phyloP scores from a whole-genome alignment of 306 rosid species.

The Cercis canadensis region DNA sequence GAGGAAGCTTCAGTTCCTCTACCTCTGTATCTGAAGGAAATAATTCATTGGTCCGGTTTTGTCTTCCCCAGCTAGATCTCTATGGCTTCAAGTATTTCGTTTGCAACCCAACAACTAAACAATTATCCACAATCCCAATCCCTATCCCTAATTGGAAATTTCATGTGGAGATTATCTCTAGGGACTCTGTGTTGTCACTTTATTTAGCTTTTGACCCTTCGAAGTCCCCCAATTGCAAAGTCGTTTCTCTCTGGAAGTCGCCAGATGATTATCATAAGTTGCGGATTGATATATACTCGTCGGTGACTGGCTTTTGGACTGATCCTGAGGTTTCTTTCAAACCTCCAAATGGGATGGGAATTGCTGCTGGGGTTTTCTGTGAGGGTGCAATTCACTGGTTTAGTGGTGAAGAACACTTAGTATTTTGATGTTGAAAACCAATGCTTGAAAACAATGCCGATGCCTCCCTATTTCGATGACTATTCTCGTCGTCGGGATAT shows the following conservation, averaged over 20 bases:
- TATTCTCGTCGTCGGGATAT: not conserved
- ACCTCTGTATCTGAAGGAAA: no score
- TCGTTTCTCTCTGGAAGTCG: not conserved
- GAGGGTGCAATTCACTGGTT: not conserved
- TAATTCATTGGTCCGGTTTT: no score
- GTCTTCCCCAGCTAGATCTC: no score
- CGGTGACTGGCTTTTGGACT: not conserved
- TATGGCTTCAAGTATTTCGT: not conserved
- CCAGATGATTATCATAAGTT: not conserved
- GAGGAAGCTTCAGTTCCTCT: no score
- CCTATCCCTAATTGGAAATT: not conserved
- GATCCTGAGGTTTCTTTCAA: not conserved
- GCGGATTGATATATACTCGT: not conserved
- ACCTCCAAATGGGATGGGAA: not conserved
- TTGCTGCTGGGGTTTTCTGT: not conserved
- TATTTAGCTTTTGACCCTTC: not conserved
- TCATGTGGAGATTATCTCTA: not conserved
- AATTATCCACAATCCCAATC: not conserved
- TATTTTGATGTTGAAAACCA: not conserved
- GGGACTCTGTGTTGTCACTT: not conserved
- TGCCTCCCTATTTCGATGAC: not conserved
- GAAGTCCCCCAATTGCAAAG: not conserved
- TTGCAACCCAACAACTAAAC: conserved; percentile 1
- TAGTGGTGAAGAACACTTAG: not conserved
- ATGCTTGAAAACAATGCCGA: not conserved